Base-by-base conservation (phyloP, 202 grass and related monocot genomes). In the Elaeis oleifera region DNA sequence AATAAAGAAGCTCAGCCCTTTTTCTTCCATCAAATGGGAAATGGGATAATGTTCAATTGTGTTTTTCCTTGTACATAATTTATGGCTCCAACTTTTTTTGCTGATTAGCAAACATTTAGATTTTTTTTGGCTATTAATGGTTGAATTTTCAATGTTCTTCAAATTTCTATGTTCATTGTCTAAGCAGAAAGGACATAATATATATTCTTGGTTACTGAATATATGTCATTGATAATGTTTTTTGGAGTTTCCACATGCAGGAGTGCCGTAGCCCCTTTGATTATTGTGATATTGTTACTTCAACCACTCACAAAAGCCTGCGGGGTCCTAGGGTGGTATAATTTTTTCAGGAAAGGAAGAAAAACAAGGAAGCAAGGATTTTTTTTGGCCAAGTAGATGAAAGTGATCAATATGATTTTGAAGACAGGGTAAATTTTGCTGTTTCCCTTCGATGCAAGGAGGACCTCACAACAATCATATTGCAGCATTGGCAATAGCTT, bases 391-490 rank as follows among this genome's bases (percentile, higher is more conserved):
- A 87, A 84, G 80, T 68, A 61, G 80, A 81, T 65, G 86, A 62
- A 32, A 78, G 19, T 77, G 82, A 89, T 75, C 64, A 66, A 15
- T 94, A 99, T 17, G 85, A 94, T 54, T 92, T 77, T n/a, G 94
- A 94, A 71, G 94, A 99, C 71, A 88, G 67, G 58, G 94, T 99
- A 84, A 99, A 99, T 68, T 92, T 91, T 78, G 82, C 74, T 16
- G 94, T 99, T 74, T 99, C 56, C 94, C 94, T 23, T 86, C 85
- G n/a, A 74, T 99, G 80, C 94, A 99, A 89, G 94, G 94, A 70
- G 94, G 94, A 16, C 94, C 94, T 0, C 94, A 99, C 50, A 99
- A 99, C 63, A 99, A 99, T 68, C 94, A 99, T 73, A 89, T 87
- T 78, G 88, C 94, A 54, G 94, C 88, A 60, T 84, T 99, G 65